These are phyloP conservation scores for Dioscorea alata DNA, from an alignment of 106 monocot species.

Conservation along the genomic window DNA sequence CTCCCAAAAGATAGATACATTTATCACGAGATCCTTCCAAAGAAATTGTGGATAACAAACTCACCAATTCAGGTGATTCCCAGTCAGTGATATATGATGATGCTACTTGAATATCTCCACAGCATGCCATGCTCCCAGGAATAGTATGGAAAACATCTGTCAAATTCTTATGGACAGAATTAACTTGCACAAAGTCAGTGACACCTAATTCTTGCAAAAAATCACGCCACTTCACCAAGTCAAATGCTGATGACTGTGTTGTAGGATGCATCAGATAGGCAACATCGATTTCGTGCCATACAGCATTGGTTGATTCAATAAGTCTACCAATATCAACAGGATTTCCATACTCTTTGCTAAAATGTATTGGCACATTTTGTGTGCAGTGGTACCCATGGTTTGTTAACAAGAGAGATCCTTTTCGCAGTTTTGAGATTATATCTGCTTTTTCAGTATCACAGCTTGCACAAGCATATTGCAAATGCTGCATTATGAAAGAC, in stretches of 20 bases:
- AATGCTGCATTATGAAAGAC: constrained; percentile 77
- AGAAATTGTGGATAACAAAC: constrained; percentile 63
- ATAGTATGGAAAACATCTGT: constrained; percentile 17
- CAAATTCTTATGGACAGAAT: constrained; percentile 30
- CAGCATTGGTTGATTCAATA: constrained; percentile 25
- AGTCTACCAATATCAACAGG: constrained; percentile 49
- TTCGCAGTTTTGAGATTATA: constrained; percentile 48
- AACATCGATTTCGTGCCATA: constrained; percentile 78
- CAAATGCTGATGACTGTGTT: constrained; percentile 23
- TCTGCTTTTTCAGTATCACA: constrained; percentile 60
- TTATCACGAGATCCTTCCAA: constrained; percentile 42
- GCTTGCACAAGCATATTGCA: constrained; percentile 60
- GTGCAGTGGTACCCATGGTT: constrained; percentile 72
- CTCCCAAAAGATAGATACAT: constrained; percentile 83
- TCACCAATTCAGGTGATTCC: constrained; percentile 81
- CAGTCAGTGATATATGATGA: constrained; percentile 48
- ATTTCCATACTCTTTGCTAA: constrained; percentile 71
- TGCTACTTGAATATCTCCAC: not conserved
- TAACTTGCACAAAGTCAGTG: constrained; percentile 90
- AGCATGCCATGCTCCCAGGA: not conserved
- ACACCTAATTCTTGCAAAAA: constrained; percentile 79
- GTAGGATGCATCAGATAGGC: constrained; percentile 67
- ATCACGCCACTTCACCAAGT: constrained; percentile 45
- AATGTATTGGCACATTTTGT: constrained; percentile 63
- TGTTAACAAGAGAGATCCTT: constrained; percentile 49